Base-by-base conservation (phyloP, 768 basidiomycete species). In the Boletus tomentosulus region DNA sequence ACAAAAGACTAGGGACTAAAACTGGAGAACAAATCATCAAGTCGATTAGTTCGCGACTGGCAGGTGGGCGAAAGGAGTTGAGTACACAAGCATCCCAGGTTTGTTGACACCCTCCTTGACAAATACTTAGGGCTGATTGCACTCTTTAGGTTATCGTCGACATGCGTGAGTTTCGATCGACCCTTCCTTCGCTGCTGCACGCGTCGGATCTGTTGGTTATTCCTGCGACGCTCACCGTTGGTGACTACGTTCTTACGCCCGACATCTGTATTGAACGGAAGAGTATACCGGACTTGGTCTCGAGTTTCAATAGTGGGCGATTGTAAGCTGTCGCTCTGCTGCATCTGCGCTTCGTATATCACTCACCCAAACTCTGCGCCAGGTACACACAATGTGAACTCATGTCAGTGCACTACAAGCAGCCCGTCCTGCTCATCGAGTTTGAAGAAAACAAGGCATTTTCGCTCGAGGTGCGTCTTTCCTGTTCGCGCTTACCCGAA, bases 401-500 rank as follows among this genome's bases (percentile, higher is more conserved):
- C 22, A 98, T 99, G 96, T 93, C 90, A 0, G 87, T 86, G 15
- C 89, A 98, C 67, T 98, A 99, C 74, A 97, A 93, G 71, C 84
- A 88, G 19, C 95, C 96, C 0, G 78, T 99, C 49, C 75, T 99
- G 15, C 76, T 98, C 10, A 97, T 98, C 62, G 95, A 99, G 66
- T 98, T 98, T 57, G 96, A 98, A 66, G 93, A 98, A 73, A 89
- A 97, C 69, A 98, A 96, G 62, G 85, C 92, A 0, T 97, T 98
- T 69, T 88, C 89, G 0, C 78, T 98, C 11, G 89, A 94, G 71
- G 94, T 90, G 55, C 50, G 77, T 66, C 13, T n/a, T 48, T 48
- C 35, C 7, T 25, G 6, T 39, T 27, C 16, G 15, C 10, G 9
- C 5, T 6, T 38, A 9, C 39, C 13, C 15, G 3, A 31, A 31